A percentile compares a stretch with the other conserved stretches of the same genome.
These are phyloP conservation scores for Phytophthora hibernalis DNA, from an alignment of 352 stramenopile genomes.

Conservation along the genomic window DNA sequence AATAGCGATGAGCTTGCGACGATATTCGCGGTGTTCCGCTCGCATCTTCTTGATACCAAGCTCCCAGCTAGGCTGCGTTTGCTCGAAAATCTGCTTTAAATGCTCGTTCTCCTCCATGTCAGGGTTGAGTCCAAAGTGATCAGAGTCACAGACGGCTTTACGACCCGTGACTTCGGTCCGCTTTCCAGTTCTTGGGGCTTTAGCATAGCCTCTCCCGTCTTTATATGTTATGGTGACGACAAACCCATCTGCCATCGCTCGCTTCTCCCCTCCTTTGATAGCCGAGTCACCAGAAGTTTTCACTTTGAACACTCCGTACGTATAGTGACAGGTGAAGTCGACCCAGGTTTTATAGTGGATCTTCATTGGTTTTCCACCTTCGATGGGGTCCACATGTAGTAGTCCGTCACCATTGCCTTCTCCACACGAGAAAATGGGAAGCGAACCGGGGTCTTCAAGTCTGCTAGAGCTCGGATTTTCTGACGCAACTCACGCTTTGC, in stretches of 20 bases:
- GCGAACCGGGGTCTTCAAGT: constrained; percentile 22
- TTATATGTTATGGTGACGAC: constrained; percentile 40
- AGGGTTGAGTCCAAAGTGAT: constrained; percentile 39
- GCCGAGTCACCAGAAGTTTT: constrained; percentile 6
- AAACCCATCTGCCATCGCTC: constrained; percentile 49
- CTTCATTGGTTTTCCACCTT: constrained; percentile 3
- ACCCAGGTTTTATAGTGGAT: constrained; percentile 17
- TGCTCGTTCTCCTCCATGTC: constrained; percentile 45
- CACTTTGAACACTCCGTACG: constrained; percentile 35
- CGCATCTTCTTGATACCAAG: constrained; percentile 24
- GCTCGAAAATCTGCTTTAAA: constrained; percentile 31
- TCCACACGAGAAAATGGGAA: constrained; percentile 44
- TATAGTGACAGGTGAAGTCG: constrained; percentile 50
- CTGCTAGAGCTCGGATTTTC: constrained; percentile 41
- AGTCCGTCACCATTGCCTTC: constrained; percentile 25
- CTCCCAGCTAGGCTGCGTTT: constrained; percentile 27
- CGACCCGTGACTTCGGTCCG: constrained; percentile 14
- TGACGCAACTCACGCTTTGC: constrained; percentile 36
- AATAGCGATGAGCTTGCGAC: constrained; percentile 18
- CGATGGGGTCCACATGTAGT: constrained; percentile 16
- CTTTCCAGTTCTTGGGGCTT: constrained; percentile 36
- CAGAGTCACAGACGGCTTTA: constrained; percentile 11
- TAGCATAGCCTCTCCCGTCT: constrained; percentile 41
- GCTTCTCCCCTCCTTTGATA: constrained; percentile 5
- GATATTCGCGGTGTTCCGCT: constrained; percentile 34